Evolutionary conservation across 192 early-diverging fungal genomes (phyloP).

Genomic region (Pecoramyces ruminantium): DNA sequence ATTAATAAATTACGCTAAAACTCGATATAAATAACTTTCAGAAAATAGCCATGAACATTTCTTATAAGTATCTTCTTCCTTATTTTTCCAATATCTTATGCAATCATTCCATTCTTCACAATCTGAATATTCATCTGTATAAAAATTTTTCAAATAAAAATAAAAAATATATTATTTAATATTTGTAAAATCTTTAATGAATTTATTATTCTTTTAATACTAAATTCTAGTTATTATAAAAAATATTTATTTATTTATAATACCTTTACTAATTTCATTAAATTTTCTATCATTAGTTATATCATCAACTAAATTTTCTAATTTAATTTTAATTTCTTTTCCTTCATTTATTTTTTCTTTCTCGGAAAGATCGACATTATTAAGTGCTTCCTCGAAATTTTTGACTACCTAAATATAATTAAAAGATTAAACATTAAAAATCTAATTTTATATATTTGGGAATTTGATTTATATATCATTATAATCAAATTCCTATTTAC

Average conservation of each 20-base stretch:
- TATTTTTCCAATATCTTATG: neutral
- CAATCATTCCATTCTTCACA: neutral
- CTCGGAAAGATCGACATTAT: neutral
- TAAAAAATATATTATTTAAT: too few species aligned
- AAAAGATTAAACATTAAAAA: too few species aligned
- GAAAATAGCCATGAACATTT: neutral
- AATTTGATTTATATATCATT: too few species aligned
- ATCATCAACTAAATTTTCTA: neutral
- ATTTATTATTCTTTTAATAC: too few species aligned
- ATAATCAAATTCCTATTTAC: too few species aligned
- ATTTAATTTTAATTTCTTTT: neutral
- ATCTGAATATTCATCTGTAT: neutral
- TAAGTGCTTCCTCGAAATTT: neutral
- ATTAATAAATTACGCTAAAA: neutral
- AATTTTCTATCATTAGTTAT: neutral
- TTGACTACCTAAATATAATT: neutral
- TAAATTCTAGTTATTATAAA: too few species aligned
- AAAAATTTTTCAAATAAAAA: too few species aligned
- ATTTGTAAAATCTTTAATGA: too few species aligned
- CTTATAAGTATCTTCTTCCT: neutral
- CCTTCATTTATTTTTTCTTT: neutral
- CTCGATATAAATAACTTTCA: neutral
- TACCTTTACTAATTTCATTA: neutral
- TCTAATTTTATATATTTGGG: too few species aligned
- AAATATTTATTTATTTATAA: too few species aligned